A percentile compares a stretch with the other conserved stretches of the same genome.
phyloP scores from a whole-genome alignment of 352 stramenopile species.

The Phytophthora colocasiae region DNA sequence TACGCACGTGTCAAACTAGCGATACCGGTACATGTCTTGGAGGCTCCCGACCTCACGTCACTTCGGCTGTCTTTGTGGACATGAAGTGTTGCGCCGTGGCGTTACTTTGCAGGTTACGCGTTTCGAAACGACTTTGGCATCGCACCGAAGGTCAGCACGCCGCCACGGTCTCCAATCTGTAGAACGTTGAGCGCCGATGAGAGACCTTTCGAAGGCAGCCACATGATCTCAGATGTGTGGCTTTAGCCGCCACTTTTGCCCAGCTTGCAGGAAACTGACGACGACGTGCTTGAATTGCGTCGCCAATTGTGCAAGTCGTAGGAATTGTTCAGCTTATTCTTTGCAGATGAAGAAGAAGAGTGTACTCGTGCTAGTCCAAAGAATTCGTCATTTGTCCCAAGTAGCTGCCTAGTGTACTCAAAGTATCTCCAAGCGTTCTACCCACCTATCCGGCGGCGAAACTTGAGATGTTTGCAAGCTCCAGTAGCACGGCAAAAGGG shows the following conservation, averaged over 20 bases:
- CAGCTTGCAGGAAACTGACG: slow-evolving; percentile 27
- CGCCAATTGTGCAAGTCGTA: slow-evolving; percentile 19
- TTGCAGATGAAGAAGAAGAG: too few species aligned
- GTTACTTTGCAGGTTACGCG: not conserved
- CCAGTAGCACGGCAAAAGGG: too few species aligned
- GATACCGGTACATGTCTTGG: slow-evolving; percentile 5
- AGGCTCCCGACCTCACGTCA: not conserved
- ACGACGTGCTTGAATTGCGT: slow-evolving; percentile 16
- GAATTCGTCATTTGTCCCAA: too few species aligned
- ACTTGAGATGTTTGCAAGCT: too few species aligned
- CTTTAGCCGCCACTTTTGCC: slow-evolving; percentile 1
- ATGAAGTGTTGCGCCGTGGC: not conserved
- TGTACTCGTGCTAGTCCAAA: too few species aligned
- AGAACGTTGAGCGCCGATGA: not conserved
- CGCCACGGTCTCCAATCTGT: slow-evolving; percentile 2
- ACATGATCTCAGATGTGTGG: slow-evolving; percentile 31
- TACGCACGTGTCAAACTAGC: slow-evolving; percentile 18
- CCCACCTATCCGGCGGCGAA: too few species aligned
- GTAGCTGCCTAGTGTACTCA: too few species aligned
- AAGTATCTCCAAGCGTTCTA: too few species aligned
- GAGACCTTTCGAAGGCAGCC: slow-evolving; percentile 18
- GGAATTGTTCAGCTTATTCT: not conserved
- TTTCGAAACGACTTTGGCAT: slow-evolving; percentile 4
- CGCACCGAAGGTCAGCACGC: slow-evolving; percentile 14
- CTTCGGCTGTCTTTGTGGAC: slow-evolving; percentile 20